Evolutionary conservation across 2,329 filamentous ascomycete genomes (phyloP).

Genomic region (Dactylonectria estremocensis): DNA sequence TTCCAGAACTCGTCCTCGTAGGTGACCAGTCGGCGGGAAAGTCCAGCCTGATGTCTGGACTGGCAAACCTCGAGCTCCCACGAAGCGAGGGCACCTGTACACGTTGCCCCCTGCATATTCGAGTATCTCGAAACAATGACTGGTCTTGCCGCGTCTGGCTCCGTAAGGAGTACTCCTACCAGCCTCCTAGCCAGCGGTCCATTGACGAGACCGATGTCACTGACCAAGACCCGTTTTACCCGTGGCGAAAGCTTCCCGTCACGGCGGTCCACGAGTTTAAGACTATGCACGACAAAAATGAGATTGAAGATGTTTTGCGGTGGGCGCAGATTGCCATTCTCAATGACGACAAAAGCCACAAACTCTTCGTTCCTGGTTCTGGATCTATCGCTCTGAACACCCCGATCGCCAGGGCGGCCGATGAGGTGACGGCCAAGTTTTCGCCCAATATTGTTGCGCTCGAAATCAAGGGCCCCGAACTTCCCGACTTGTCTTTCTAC

Average conservation of each 20-base stretch:
- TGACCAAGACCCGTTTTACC: conserved; percentile 70
- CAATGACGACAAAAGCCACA: conserved; percentile 72
- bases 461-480: conserved; percentile 78
- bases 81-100: conserved; percentile 83
- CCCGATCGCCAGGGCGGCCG: conserved; percentile 54
- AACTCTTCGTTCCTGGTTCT: conserved; percentile 69
- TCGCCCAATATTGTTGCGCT: conserved; percentile 86
- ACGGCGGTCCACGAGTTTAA: conserved; percentile 72
- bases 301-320: conserved; percentile 78
- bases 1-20: conserved; percentile 86
- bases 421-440: conserved; percentile 74
- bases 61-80: conserved; percentile 80
- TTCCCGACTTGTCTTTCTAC: conserved; percentile 85
- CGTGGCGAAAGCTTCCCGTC: conserved; percentile 71
- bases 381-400: conserved; percentile 58
- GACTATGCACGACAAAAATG: conserved; percentile 70
- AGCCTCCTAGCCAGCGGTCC: conserved; percentile 55
- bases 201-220: conserved; percentile 66
- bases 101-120: conserved; percentile 85
- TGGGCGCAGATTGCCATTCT: conserved; percentile 85
- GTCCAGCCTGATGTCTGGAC: conserved; percentile 76
- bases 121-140: conserved; percentile 69
- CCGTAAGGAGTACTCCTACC: conserved; percentile 74
- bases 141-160: conserved; percentile 81
- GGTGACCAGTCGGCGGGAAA: conserved; percentile 92